phyloP scores from a whole-genome alignment of 2,329 filamentous ascomycete species.

The Zopfia rhizophila region DNA sequence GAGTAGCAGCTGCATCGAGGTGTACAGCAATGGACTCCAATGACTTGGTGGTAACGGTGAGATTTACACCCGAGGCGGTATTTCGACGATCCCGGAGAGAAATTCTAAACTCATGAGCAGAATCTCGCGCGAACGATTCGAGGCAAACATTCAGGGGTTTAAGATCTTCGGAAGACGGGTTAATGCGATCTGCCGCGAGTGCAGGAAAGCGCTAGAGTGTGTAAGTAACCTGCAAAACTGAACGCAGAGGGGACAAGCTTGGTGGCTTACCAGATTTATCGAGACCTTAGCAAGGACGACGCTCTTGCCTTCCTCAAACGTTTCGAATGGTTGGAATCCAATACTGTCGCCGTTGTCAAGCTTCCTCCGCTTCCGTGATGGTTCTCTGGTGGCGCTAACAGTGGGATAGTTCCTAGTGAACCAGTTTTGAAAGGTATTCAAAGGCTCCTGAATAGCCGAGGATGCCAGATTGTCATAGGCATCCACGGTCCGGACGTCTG shows the following conservation, averaged over 20 bases:
- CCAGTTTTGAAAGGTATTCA: slow-evolving; percentile 24
- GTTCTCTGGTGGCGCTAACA: slow-evolving; percentile 18
- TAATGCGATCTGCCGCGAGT: background rate
- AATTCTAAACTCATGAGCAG: slow-evolving; percentile 26
- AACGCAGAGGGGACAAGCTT: background rate
- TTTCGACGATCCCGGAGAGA: slow-evolving; percentile 27
- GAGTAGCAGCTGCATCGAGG: slow-evolving; percentile 30
- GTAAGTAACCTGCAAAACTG: slow-evolving; percentile 2
- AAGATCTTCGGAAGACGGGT: background rate
- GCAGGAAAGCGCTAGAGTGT: slow-evolving; percentile 9
- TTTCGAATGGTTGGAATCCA: slow-evolving; percentile 6
- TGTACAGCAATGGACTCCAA: slow-evolving; percentile 33
- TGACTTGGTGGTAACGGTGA: slow-evolving; percentile 25
- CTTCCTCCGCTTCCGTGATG: slow-evolving; percentile 42
- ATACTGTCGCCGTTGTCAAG: slow-evolving; percentile 18
- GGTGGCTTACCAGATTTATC: slow-evolving; percentile 37
- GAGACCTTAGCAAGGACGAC: slow-evolving; percentile 40
- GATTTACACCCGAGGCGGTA: slow-evolving; percentile 24
- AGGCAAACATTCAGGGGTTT: slow-evolving; percentile 32
- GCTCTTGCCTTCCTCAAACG: slow-evolving; percentile 30
- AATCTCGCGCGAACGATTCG: slow-evolving; percentile 28
- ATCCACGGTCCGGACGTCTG: slow-evolving; percentile 23
- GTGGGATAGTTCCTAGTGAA: slow-evolving; percentile 23
- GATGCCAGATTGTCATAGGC: background rate
- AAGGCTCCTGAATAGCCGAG: slow-evolving; percentile 22